Conservation (phyloP, 768 basidiomycete genomes). For the Mycena epipterygia region DNA sequence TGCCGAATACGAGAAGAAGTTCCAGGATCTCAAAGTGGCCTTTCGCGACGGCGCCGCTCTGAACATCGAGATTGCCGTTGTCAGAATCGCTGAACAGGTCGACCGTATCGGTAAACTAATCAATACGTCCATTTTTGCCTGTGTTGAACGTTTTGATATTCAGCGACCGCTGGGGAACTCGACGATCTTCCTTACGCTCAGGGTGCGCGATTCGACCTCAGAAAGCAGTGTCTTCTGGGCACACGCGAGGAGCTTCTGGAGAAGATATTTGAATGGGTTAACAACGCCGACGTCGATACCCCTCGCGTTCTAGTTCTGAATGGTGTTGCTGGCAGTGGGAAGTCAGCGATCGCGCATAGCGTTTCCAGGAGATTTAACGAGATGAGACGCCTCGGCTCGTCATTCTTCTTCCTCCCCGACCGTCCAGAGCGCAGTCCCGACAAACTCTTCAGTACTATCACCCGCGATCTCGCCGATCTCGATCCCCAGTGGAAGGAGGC, state of each 20-base stretch:
- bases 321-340: conserved; percentile 14
- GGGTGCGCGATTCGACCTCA: conserved; percentile 16
- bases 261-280: conserved; percentile 20
- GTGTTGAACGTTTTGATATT: neutral
- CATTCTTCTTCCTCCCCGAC: conserved; percentile 12
- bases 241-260: conserved; percentile 18
- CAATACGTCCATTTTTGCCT: neutral
- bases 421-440: conserved; percentile 8
- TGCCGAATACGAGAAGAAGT: conserved; percentile 31
- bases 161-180: conserved; percentile 1
- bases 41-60: conserved; percentile 31
- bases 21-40: conserved; percentile 27
- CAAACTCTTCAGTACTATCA: conserved; percentile 21
- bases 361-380: conserved; percentile 17
- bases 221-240: conserved; percentile 21
- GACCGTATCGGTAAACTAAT: conserved; percentile 17
- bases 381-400: conserved; percentile 17
- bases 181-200: conserved; percentile 20
- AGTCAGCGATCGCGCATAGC: conserved; percentile 24
- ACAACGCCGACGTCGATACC: neutral
- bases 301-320: conserved; percentile 9
- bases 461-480: conserved; percentile 26
- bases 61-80: conserved; percentile 32
- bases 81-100: conserved; percentile 27
- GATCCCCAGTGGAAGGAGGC: conserved; percentile 17